Conservation (phyloP, 495 filamentous ascomycete species). For the Gamarada debralockiae region DNA sequence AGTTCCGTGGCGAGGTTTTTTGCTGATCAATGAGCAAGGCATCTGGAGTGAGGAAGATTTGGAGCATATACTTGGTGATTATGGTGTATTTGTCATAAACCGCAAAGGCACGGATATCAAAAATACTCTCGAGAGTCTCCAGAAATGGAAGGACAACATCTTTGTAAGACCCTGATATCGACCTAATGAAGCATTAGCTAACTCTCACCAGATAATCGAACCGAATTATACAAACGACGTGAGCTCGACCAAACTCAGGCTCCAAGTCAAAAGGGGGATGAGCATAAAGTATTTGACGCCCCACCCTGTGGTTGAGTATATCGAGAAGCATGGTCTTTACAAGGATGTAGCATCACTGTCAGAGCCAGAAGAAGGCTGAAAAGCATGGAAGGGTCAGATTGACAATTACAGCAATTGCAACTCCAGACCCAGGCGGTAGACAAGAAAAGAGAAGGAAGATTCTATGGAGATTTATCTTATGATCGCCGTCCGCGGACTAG, state of each 20-base stretch:
- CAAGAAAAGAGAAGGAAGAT: too few species aligned
- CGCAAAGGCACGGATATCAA: conserved; percentile 75
- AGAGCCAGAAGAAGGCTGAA: not conserved
- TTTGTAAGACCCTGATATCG: too few species aligned
- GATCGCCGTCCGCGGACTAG: too few species aligned
- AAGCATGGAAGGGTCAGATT: not conserved
- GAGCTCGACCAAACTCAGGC: conserved; percentile 79
- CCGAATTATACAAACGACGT: conserved; percentile 57
- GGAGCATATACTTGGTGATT: conserved; percentile 75
- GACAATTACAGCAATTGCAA: too few species aligned
- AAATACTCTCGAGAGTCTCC: not conserved
- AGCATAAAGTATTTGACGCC: conserved; percentile 57
- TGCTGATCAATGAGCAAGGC: not conserved
- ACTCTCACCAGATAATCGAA: too few species aligned
- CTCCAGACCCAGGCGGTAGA: too few species aligned
- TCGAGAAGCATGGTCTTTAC: conserved; percentile 69
- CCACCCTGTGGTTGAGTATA: conserved; percentile 67
- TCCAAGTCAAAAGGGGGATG: conserved; percentile 75
- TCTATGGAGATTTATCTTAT: too few species aligned
- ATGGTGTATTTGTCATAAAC: conserved; percentile 85
- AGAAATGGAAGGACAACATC: not conserved
- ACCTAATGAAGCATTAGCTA: too few species aligned
- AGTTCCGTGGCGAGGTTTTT: not conserved
- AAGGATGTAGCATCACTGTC: conserved; percentile 41
- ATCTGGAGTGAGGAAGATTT: conserved; percentile 83